Base-by-base conservation (phyloP, 1,284 basidiomycete species). In the Ceratobasidium papillatum region DNA sequence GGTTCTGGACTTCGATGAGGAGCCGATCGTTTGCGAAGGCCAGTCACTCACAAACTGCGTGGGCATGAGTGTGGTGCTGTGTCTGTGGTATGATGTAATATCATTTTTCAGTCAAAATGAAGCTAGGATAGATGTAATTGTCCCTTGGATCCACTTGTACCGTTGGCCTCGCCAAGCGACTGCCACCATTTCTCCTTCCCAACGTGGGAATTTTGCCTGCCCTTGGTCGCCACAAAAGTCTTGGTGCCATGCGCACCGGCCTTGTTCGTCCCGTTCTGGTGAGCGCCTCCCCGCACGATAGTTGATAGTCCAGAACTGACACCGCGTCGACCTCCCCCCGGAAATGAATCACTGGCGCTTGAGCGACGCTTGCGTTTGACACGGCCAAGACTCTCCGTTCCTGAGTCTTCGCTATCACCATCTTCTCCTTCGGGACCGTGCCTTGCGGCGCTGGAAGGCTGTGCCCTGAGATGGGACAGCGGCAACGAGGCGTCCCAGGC, bases 261-360 rank as follows among this genome's bases (percentile, higher is more conserved):
- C 75, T 80, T 78, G n/a, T 79, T 80, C 38, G 77, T 80, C n/a
- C 74, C 58, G 77, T 30, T 58, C 59, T 61, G 19, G 49, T 32
- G 52, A 11, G 25, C 52, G 52, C 49, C 25, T 45, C 30, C 3
- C 64, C 61, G 49, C 38, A 89, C 83, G 56, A 93, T 81, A 0
- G 88, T 89, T n/a, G 89, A 89, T 69, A 94, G 80, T 0, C 92
- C 92, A 0, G 89, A 91, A 76, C 90, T 92, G 25, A 94, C 84
- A 9, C 91, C 90, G 78, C 89, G 91, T 74, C 86, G 82, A 0
- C 89, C 89, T 19, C 88, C 87, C 2, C 87, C 88, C 19, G 87
- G 86, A 77, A 84, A 86, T 25, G 74, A 74, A 36, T 74, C 75
- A 75, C 51, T 75, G 62, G 12, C 27, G 30, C 47, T 47, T 47